Base-by-base conservation (phyloP, 371 early-diverging fungal genomes). In the Antonospora locustae region DNA sequence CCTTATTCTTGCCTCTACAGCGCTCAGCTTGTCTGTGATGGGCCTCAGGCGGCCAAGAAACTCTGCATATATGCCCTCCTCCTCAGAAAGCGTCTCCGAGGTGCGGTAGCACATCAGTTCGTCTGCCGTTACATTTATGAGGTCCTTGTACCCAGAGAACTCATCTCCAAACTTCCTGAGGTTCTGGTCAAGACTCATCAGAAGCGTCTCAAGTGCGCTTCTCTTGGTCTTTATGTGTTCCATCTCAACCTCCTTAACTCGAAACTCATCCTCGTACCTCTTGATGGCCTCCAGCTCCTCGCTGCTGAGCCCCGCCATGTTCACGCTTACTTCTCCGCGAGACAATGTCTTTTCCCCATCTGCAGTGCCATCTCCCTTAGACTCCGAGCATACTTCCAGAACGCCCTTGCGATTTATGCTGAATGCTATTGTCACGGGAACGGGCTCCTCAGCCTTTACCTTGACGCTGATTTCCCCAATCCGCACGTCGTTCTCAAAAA, bases 401-500 rank as follows among this genome's bases (percentile, higher is more conserved):
- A 59, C 16, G 12, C 58, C 57, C 49, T 55, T 48, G 41, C 28
- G 23, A 45, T 58, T 51, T 7, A 58, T 48, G 22, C 27, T 28
- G 9, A 63, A n/a, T 40, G 28, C 22, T 34, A 67, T 44, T 17
- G 29, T 49, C n/a, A 63, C 50, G 2, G 39, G 9, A 39, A 61
- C 53, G 11, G 40, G 9, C 12, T 50, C 46, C 17, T 61, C 62
- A 37, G 53, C 44, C 17, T 61, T 43, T 27, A 23, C 46, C 29
- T 57, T 56, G 14, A 37, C 40, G 7, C 20, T 30, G 12, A 67
- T 40, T 24, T 27, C 24, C 19, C 63, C 63, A 30, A 67, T 45
- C 14, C 27, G n/a, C 7, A 32, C 43, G 6, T 47, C 61, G 37
- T 67, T 45, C 43, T 63, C 64, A 3, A 54, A 38, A n/a, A 63